These are phyloP conservation scores for Cystobasidium pallidum DNA, from an alignment of 1,284 basidiomycete species.

Conservation along the genomic window DNA sequence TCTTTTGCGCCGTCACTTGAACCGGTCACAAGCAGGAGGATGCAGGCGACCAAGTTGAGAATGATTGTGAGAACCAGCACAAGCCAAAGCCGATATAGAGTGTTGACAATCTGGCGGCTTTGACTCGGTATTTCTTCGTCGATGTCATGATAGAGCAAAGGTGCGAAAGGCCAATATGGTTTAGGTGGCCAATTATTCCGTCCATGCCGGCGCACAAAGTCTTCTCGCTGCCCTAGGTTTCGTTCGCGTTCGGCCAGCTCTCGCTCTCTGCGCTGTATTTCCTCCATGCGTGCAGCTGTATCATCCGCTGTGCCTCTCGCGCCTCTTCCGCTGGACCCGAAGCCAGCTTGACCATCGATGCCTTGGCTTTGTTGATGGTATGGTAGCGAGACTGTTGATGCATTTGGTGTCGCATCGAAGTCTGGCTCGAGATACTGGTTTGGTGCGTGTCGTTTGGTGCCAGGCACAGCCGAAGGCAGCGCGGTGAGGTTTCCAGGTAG, in stretches of 20 bases:
- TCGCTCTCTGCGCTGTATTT: conserved; percentile 43
- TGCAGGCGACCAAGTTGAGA: conserved; percentile 87
- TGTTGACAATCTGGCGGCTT: conserved; percentile 75
- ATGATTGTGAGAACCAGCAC: conserved; percentile 68
- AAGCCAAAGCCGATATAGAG: conserved; percentile 68
- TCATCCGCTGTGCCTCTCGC: conserved; percentile 28
- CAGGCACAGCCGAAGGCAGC: not conserved
- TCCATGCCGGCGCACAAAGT: conserved; percentile 62
- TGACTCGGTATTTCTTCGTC: conserved; percentile 82
- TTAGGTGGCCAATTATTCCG: conserved; percentile 82
- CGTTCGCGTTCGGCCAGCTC: conserved; percentile 45
- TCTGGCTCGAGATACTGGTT: conserved; percentile 40
- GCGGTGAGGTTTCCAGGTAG: not conserved
- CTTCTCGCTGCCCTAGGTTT: conserved; percentile 37
- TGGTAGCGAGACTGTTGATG: conserved; percentile 39
- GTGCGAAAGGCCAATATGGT: conserved; percentile 64
- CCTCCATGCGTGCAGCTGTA: conserved; percentile 45
- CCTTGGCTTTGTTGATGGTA: conserved; percentile 39
- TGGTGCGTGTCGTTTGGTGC: not conserved
- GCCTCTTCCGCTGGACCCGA: not conserved
- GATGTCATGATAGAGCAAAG: conserved; percentile 91
- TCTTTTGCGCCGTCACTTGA: conserved; percentile 45
- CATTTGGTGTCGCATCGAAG: conserved; percentile 33
- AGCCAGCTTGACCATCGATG: not conserved
- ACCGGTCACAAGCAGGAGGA: conserved; percentile 76